Evolutionary conservation across 495 filamentous ascomycete genomes (phyloP).

Genomic region (Lasiosphaeris hirsuta): DNA sequence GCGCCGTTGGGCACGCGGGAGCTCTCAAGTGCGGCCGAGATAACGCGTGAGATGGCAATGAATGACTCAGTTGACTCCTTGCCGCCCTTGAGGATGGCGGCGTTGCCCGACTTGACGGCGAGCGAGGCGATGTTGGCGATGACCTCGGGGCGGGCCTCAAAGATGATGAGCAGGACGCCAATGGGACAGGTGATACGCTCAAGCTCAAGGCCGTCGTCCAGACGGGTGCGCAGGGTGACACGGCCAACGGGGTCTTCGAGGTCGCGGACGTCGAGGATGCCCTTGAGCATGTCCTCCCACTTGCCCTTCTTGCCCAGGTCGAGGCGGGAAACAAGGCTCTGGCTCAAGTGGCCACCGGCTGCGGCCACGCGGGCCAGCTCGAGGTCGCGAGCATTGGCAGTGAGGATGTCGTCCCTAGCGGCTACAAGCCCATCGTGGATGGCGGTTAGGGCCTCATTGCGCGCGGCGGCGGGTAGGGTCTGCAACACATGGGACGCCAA

Average conservation of each 20-base stretch:
- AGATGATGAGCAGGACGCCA: conserved; percentile 93
- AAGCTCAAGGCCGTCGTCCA: conserved; percentile 85
- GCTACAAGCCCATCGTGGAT: conserved; percentile 68
- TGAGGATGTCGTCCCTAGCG: conserved; percentile 70
- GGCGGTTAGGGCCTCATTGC: conserved; percentile 80
- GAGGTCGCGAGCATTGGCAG: conserved; percentile 81
- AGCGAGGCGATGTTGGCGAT: conserved; percentile 98
- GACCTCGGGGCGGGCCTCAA: conserved; percentile 95
- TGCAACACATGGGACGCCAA: conserved; percentile 67
- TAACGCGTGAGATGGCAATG: conserved; percentile 77
- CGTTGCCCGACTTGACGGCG: conserved; percentile 95
- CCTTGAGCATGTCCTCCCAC: conserved; percentile 96
- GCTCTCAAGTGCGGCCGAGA: conserved; percentile 70
- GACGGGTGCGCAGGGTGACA: conserved; percentile 72
- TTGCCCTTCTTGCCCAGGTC: conserved; percentile 83
- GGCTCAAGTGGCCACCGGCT: conserved; percentile 68
- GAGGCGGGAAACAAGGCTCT: conserved; percentile 85
- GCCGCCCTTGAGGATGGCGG: conserved; percentile 94
- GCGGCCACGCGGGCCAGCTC: conserved; percentile 68
- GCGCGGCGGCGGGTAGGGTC: conserved; percentile 57
- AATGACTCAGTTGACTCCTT: conserved; percentile 96
- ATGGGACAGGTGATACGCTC: conserved; percentile 91
- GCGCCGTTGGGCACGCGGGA: conserved; percentile 81
- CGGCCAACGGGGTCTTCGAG: conserved; percentile 91
- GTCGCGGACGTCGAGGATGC: conserved; percentile 82